A percentile compares a stretch with the other conserved stretches of the same genome.
phyloP scores from a whole-genome alignment of 192 early-diverging fungal genomes.

The Gamsiella multidivaricata region DNA sequence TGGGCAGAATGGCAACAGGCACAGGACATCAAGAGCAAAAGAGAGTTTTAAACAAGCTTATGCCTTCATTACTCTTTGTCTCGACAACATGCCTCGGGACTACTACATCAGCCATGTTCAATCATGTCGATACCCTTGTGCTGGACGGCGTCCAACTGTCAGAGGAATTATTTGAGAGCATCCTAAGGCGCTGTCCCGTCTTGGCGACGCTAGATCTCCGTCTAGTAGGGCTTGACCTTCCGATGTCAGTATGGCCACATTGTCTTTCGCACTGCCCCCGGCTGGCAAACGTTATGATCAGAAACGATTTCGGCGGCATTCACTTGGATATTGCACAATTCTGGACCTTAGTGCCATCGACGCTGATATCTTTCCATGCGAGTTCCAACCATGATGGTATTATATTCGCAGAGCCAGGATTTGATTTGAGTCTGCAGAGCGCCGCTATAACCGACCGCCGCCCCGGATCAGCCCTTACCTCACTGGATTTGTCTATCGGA shows the following conservation, averaged over 20 bases:
- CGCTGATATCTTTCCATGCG: neutral
- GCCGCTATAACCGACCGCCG: neutral
- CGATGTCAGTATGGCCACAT: neutral
- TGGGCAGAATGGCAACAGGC: neutral
- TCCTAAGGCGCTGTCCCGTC: constrained; percentile 13
- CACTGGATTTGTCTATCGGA: constrained; percentile 4
- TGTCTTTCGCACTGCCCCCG: constrained; percentile 10
- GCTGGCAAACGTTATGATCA: constrained; percentile 2
- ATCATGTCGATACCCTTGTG: constrained; percentile 6
- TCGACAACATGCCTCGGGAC: neutral
- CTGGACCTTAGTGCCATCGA: constrained; percentile 21
- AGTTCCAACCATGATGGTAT: neutral
- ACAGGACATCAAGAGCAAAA: neutral
- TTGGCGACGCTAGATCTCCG: constrained; percentile 7
- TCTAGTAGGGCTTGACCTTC: neutral
- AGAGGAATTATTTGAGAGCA: constrained; percentile 8
- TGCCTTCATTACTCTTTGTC: neutral
- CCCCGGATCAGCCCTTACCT: constrained; percentile 14
- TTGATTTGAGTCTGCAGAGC: neutral
- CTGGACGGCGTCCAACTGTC: constrained; percentile 5
- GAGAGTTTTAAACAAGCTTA: too few species aligned
- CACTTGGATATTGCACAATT: constrained; percentile 9
- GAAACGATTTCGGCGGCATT: neutral
- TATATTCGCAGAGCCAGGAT: neutral
- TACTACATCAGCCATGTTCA: neutral